These are phyloP conservation scores for Fusarium temperatum DNA, from an alignment of 2,329 filamentous ascomycete species.

Conservation along the genomic window DNA sequence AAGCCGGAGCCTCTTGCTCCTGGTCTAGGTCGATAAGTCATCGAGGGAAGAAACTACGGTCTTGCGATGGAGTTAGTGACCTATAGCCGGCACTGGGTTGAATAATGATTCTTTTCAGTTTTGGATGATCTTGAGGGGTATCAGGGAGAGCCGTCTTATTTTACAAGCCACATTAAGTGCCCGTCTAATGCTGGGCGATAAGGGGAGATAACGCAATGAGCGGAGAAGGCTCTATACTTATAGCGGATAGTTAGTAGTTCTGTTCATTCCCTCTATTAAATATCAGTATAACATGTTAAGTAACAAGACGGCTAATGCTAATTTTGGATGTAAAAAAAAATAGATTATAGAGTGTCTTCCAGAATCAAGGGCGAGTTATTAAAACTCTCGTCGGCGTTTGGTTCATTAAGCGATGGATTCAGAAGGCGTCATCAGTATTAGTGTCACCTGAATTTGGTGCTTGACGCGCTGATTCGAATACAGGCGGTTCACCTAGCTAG, in stretches of 20 bases:
- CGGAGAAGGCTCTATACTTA: neutral
- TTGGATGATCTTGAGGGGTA: fast-evolving
- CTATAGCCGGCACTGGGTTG: neutral
- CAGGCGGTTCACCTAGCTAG: too few relatives aligned
- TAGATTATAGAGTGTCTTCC: too few relatives aligned
- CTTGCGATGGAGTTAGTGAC: neutral
- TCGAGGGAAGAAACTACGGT: neutral
- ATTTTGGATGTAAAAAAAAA: too few relatives aligned
- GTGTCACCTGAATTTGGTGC: too few relatives aligned
- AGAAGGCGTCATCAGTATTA: neutral
- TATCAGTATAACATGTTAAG: neutral
- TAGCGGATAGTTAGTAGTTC: neutral
- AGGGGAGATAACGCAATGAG: neutral
- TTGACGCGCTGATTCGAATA: too few relatives aligned
- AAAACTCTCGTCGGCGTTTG: neutral
- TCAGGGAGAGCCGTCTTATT: neutral
- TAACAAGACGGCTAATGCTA: fast-evolving
- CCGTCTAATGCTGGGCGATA: fast-evolving
- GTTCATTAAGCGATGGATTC: neutral
- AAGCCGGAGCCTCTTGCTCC: neutral
- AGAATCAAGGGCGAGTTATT: fast-evolving
- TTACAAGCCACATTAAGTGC: neutral
- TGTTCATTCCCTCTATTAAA: fast-evolving
- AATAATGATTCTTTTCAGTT: fast-evolving
- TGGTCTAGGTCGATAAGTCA: neutral